Evolutionary conservation across 768 basidiomycete genomes (phyloP).

Genomic region (Agaricus blazei): DNA sequence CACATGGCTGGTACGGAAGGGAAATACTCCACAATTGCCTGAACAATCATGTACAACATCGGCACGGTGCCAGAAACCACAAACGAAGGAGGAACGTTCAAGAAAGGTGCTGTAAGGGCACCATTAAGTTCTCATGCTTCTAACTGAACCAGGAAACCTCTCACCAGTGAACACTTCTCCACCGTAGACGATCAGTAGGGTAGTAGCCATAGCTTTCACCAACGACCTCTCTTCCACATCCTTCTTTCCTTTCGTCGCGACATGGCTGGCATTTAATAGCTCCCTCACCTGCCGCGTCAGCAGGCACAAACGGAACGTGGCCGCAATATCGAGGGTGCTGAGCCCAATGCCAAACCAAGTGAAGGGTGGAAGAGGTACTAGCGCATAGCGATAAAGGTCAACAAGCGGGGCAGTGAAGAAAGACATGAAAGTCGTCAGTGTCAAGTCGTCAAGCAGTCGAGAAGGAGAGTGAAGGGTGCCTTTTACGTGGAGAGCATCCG

Average conservation of each 20-base stretch:
- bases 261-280: slow-evolving; percentile 36
- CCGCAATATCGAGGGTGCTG: slow-evolving; percentile 62
- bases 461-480: background rate
- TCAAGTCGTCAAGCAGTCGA: slow-evolving; percentile 2
- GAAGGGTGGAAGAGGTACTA: slow-evolving; percentile 61
- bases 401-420: slow-evolving; percentile 32
- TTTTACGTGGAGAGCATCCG: no score
- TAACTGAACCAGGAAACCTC: slow-evolving; percentile 14
- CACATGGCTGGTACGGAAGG: slow-evolving; percentile 51
- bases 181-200: slow-evolving; percentile 68
- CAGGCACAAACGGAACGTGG: slow-evolving; percentile 64
- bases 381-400: slow-evolving; percentile 44
- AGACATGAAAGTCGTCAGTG: background rate
- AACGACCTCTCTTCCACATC: slow-evolving; percentile 50
- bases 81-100: slow-evolving; percentile 72
- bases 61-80: slow-evolving; percentile 68
- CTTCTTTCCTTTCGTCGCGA: slow-evolving; percentile 29
- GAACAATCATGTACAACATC: slow-evolving; percentile 52
- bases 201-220: slow-evolving; percentile 49
- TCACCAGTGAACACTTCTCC: slow-evolving; percentile 69
- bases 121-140: background rate
- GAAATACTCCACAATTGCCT: slow-evolving; percentile 56
- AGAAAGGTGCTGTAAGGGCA: slow-evolving; percentile 45
- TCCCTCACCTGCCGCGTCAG: slow-evolving; percentile 66
- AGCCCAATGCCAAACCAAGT: slow-evolving; percentile 59